phyloP scores from a whole-genome alignment of 2,329 filamentous ascomycete species.

The Rutstroemia sydowiana region DNA sequence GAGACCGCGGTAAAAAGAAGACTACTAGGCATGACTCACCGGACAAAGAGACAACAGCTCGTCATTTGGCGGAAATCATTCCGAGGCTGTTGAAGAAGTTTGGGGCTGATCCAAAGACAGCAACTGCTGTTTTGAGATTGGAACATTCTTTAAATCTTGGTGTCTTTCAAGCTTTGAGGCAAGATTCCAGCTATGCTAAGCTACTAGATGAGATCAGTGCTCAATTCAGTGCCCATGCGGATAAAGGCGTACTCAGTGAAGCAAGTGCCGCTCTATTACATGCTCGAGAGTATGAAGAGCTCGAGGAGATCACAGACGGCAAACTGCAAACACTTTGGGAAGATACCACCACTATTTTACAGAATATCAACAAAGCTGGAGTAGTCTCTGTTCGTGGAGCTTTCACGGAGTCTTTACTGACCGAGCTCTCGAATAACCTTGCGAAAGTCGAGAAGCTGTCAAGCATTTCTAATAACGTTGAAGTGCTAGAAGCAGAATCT shows the following conservation, averaged over 20 bases:
- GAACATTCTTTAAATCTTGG: constrained; percentile 83
- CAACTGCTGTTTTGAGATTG: constrained; percentile 75
- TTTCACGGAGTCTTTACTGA: constrained; percentile 56
- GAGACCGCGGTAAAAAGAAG: constrained; percentile 43
- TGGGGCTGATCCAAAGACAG: constrained; percentile 79
- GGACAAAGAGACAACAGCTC: constrained; percentile 72
- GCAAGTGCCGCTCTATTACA: constrained; percentile 77
- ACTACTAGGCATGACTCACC: constrained; percentile 52
- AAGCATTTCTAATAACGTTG: constrained; percentile 69
- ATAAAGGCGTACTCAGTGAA: constrained; percentile 76
- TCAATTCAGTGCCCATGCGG: constrained; percentile 88
- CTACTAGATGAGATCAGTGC: constrained; percentile 87
- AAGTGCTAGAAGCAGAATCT: constrained; percentile 60
- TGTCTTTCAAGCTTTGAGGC: constrained; percentile 79
- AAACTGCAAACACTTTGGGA: constrained; percentile 84
- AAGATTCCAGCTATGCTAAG: constrained; percentile 73
- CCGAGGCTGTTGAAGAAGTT: constrained; percentile 88
- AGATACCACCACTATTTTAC: constrained; percentile 66
- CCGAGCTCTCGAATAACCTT: constrained; percentile 65
- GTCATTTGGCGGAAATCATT: constrained; percentile 70
- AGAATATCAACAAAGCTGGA: constrained; percentile 53
- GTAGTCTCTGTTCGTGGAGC: constrained; percentile 67
- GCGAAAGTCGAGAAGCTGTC: constrained; percentile 76
- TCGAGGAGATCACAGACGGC: constrained; percentile 75
- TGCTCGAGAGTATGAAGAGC: constrained; percentile 77